Base-by-base conservation (phyloP, 2,329 filamentous ascomycete genomes). In the Emergomyces pasteurianus region DNA sequence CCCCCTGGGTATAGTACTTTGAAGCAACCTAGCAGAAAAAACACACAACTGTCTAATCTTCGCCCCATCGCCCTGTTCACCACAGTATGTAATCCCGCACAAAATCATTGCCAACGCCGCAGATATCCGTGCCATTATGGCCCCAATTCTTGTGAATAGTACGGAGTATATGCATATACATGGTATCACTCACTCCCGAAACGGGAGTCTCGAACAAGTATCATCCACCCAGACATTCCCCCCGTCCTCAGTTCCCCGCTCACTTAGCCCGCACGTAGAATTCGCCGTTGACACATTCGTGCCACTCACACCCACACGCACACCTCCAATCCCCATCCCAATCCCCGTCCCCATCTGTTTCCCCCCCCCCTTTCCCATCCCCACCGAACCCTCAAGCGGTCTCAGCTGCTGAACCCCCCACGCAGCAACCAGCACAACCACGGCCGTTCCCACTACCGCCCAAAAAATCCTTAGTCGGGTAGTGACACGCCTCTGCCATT, bases 381-480 rank as follows among this genome's bases (percentile, higher is more conserved):
- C 40, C 59, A 5, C 1, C 38, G 16, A 36, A 31, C 28, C 38
- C 18, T 21, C 28, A 7, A 26, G n/a, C 6, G 43, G 43, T 9
- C 14, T 47, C 43, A 47, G n/a, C n/a, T 47, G 43, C 43, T 47
- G 43, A 47, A 47, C 43, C 43, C 9, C 43, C 43, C n/a, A 38
- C 34, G 58, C 53, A 38, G 40, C 42, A 52, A 64, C 59, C 23
- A 31, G 58, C 21, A 58, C 63, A 9, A 64, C 55, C 49, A 58
- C 53, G 10, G 66, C 65, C 7, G 66, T 65, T 14, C 62, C 64
- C 23, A 73, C 61, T 28, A 70, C 63, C 0, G 66, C 67, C 74
- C 73, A 77, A 61, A 75, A 68, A 26, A 78, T 70, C 23, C 73
- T 72, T 47, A 77, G 64, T 50, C 75, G 67, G 58, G 73, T 70